These are phyloP conservation scores for Acanthamoeba triangularis DNA, from an alignment of 208 protist genomes.

Conservation along the genomic window DNA sequence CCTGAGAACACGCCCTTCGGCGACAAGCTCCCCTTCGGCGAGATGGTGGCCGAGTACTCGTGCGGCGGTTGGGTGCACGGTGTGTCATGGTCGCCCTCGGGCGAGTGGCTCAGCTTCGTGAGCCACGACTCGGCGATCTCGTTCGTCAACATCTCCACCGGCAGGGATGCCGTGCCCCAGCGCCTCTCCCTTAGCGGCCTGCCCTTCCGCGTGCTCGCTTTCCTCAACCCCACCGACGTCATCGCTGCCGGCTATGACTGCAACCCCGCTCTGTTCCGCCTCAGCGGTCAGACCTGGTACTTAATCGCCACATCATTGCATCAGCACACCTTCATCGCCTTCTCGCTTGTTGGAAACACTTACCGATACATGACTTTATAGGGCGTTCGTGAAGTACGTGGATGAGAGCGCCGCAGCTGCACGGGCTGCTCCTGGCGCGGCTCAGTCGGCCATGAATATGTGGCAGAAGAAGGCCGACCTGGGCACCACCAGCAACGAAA, in stretches of 20 bases:
- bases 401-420: conserved; percentile 13
- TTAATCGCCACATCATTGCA: not conserved
- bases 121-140: conserved; percentile 87
- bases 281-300: conserved; percentile 76
- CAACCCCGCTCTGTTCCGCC: conserved; percentile 81
- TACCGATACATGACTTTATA: not conserved
- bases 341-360: no score
- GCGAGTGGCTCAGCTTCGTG: conserved; percentile 89
- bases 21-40: conserved; percentile 88
- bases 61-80: conserved; percentile 91
- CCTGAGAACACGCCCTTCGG: conserved; percentile 76
- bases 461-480: conserved; percentile 88
- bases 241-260: conserved; percentile 90
- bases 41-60: conserved; percentile 87
- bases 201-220: conserved; percentile 85
- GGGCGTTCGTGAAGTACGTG: conserved; percentile 79
- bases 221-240: conserved; percentile 79
- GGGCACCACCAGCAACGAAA: conserved; percentile 79
- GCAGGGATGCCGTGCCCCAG: conserved; percentile 65
- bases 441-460: conserved; percentile 83
- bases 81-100: conserved; percentile 91
- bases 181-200: conserved; percentile 78
- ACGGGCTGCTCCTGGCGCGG: not conserved
- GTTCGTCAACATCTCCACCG: conserved; percentile 82
- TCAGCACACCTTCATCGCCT: not conserved